A percentile compares a stretch with the other conserved stretches of the same genome.
phyloP scores from a whole-genome alignment of 305 asterid species.

The Fraxinus platypoda region DNA sequence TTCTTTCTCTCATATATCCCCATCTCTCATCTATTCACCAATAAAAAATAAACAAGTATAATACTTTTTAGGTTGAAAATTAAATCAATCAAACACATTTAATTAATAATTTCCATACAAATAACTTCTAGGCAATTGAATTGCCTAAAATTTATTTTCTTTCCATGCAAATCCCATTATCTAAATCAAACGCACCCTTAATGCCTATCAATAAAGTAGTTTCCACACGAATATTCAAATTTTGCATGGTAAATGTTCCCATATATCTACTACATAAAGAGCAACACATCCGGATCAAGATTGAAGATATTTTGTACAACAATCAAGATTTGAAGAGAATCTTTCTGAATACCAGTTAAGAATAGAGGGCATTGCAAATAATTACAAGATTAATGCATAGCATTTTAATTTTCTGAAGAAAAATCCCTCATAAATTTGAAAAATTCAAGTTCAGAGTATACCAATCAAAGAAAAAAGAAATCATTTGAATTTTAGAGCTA shows the following conservation, averaged over 20 bases:
- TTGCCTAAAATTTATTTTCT: too few relatives aligned
- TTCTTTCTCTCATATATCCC: too few relatives aligned
- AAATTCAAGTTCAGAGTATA: constrained; percentile 29
- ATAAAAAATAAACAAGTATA: too few relatives aligned
- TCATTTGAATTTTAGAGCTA: constrained; percentile 68
- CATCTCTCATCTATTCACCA: too few relatives aligned
- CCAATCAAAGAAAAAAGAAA: constrained; percentile 42
- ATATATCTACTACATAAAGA: neutral
- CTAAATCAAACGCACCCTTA: too few relatives aligned
- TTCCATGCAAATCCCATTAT: too few relatives aligned
- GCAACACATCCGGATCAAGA: neutral
- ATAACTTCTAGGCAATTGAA: too few relatives aligned
- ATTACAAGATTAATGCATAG: neutral
- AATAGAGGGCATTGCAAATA: constrained; percentile 1
- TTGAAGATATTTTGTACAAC: neutral
- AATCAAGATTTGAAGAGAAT: neutral
- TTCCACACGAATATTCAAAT: neutral
- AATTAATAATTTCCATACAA: too few relatives aligned
- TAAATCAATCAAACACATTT: too few relatives aligned
- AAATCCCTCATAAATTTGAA: constrained; percentile 14
- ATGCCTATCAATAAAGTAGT: neutral
- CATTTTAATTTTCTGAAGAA: constrained; percentile 3
- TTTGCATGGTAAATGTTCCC: neutral
- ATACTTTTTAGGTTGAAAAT: too few relatives aligned
- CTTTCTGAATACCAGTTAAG: constrained; percentile 9